These are phyloP conservation scores for Fusarium floridanum DNA, from an alignment of 2,329 filamentous ascomycete genomes.

Conservation along the genomic window DNA sequence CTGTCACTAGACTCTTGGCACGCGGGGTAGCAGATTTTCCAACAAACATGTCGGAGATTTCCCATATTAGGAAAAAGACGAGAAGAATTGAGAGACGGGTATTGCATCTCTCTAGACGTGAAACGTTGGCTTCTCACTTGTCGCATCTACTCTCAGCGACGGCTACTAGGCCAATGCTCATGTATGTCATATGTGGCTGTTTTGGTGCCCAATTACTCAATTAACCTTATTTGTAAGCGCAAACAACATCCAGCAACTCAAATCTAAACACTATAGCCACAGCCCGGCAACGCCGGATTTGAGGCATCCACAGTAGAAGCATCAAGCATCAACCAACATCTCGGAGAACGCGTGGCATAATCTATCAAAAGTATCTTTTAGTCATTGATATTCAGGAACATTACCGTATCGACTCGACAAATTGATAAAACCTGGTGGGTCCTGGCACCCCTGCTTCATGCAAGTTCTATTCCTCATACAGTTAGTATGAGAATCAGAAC, in stretches of 20 bases:
- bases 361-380: neutral
- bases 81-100: neutral
- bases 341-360: neutral
- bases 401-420: no score
- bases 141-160: neutral
- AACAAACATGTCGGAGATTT: neutral
- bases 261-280: neutral
- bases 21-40: constrained; percentile 1
- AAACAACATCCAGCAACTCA: neutral
- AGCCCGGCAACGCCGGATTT: neutral
- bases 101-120: neutral
- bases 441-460: no score
- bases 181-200: neutral
- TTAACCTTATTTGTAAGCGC: neutral
- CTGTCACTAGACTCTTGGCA: constrained; percentile 3
- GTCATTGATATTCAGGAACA: neutral
- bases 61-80: neutral
- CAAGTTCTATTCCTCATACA: no score
- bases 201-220: neutral
- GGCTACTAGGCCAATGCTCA: neutral
- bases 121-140: neutral
- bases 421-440: no score
- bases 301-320: neutral
- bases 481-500: no score
- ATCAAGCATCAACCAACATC: neutral